Evolutionary conservation across 371 early-diverging fungal species (phyloP).

Genomic region (Actinomucor elegans): DNA sequence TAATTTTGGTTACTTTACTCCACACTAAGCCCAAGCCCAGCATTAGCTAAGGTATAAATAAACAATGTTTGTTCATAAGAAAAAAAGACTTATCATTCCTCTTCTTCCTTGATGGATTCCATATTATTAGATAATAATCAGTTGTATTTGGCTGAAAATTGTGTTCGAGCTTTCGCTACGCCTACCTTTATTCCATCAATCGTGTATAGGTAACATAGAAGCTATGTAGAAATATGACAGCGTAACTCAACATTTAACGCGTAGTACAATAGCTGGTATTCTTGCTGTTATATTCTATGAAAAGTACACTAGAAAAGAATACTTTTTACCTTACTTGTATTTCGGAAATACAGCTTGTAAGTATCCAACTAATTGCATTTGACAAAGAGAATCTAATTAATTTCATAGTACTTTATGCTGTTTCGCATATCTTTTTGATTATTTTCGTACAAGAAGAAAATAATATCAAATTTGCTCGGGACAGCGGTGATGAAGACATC

Average conservation of each 20-base stretch:
- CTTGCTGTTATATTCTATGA: conserved; percentile 6
- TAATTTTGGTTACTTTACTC: too few relatives aligned
- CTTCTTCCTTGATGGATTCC: too few relatives aligned
- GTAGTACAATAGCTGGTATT: conserved; percentile 2
- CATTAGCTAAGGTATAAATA: too few relatives aligned
- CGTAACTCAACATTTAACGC: not conserved
- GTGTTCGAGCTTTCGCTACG: conserved; percentile 4
- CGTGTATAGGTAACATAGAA: conserved; percentile 3
- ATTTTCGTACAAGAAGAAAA: conserved; percentile 14
- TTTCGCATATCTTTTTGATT: conserved; percentile 8
- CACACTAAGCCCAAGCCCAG: too few relatives aligned
- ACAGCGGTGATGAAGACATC: not conserved
- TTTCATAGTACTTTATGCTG: conserved; percentile 7
- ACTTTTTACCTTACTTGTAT: conserved; percentile 16
- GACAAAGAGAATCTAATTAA: not conserved
- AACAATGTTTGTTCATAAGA: too few relatives aligned
- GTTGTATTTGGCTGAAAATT: conserved; percentile 12
- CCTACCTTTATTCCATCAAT: conserved; percentile 10
- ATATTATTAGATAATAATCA: not conserved
- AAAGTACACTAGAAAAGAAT: conserved; percentile 7
- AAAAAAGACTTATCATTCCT: too few relatives aligned
- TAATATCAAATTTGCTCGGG: not conserved
- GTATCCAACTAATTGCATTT: not conserved
- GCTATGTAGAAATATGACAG: not conserved
- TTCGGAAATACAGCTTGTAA: conserved; percentile 17